These are phyloP conservation scores for Pseudogymnoascus sp. DNA, from an alignment of 2,329 filamentous ascomycete species.

Conservation along the genomic window DNA sequence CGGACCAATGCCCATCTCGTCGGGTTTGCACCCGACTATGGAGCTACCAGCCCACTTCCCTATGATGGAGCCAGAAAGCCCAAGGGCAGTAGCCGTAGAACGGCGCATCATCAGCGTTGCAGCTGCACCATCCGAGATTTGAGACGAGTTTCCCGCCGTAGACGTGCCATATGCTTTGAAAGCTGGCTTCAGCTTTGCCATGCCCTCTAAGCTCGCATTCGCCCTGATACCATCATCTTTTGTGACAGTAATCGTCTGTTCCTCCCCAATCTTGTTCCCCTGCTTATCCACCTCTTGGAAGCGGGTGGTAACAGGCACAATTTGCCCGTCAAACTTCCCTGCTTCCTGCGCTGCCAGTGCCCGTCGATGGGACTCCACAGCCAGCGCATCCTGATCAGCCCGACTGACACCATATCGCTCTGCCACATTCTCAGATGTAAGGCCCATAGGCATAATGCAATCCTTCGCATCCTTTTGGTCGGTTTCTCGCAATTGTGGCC, in stretches of 20 bases:
- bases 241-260: slow-evolving; percentile 56
- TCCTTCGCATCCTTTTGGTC: slow-evolving; percentile 63
- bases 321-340: slow-evolving; percentile 69
- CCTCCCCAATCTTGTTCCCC: slow-evolving; percentile 45
- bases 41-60: slow-evolving; percentile 74
- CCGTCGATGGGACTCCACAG: slow-evolving; percentile 63
- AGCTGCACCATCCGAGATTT: slow-evolving; percentile 82
- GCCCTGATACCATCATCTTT: slow-evolving; percentile 78
- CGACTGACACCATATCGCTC: slow-evolving; percentile 63
- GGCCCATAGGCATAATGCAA: slow-evolving; percentile 90
- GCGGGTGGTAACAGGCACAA: slow-evolving; percentile 67
- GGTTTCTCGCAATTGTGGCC: slow-evolving; percentile 62
- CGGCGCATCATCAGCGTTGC: slow-evolving; percentile 77
- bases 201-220: slow-evolving; percentile 56
- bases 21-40: slow-evolving; percentile 70
- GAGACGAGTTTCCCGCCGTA: slow-evolving; percentile 79
- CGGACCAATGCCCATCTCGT: slow-evolving; percentile 92
- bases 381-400: slow-evolving; percentile 75
- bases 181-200: slow-evolving; percentile 75
- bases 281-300: slow-evolving; percentile 57
- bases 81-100: slow-evolving; percentile 66
- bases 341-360: slow-evolving; percentile 61
- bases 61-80: slow-evolving; percentile 60
- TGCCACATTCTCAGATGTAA: slow-evolving; percentile 85
- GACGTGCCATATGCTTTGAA: slow-evolving; percentile 67